These are phyloP conservation scores for Prunus kanzakura DNA, from an alignment of 306 rosid species.

Conservation along the genomic window DNA sequence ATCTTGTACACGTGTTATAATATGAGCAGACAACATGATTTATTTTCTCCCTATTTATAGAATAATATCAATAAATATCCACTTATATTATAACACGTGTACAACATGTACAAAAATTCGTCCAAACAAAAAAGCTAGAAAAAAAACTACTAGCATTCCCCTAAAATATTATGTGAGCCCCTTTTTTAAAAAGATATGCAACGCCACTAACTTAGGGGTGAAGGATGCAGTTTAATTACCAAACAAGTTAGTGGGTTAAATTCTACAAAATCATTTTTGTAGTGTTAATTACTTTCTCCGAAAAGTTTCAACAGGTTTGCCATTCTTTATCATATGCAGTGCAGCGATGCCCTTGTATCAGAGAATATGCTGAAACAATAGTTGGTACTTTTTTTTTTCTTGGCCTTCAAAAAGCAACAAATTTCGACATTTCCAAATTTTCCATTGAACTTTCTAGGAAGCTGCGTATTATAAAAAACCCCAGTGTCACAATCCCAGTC, in stretches of 20 bases:
- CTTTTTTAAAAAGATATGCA: no score
- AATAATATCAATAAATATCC: no score
- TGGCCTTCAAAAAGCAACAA: conserved; percentile 3
- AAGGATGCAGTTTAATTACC: no score
- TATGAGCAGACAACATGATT: fast-evolving
- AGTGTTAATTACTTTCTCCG: neutral
- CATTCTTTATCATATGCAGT: neutral
- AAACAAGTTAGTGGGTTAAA: no score
- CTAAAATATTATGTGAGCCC: no score
- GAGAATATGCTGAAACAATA: conserved; percentile 7
- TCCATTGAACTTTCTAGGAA: conserved; percentile 26
- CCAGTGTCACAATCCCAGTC: neutral
- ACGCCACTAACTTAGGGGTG: no score
- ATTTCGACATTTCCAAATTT: neutral
- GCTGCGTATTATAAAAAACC: conserved; percentile 8
- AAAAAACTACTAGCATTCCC: no score
- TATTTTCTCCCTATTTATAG: no score
- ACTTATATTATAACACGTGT: no score
- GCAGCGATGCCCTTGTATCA: neutral
- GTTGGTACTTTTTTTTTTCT: neutral
- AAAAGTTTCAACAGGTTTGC: neutral
- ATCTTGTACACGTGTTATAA: no score
- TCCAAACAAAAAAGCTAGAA: no score
- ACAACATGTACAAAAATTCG: no score
- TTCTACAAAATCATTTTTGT: neutral